These are phyloP conservation scores for Neopestalotiopsis clavispora DNA, from an alignment of 2,329 filamentous ascomycete species.

Conservation along the genomic window DNA sequence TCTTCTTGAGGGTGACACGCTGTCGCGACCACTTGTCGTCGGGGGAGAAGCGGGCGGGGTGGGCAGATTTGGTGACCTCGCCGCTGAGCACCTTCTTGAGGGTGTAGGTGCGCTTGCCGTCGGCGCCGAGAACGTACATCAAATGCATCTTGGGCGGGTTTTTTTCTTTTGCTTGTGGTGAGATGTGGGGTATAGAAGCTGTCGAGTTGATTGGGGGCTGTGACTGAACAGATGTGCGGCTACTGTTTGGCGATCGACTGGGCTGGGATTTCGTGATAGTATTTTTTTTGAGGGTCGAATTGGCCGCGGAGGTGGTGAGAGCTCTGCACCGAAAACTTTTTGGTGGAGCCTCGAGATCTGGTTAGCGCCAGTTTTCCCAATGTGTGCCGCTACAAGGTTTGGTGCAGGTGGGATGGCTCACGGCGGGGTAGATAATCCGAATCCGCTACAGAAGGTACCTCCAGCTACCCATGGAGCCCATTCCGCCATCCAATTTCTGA, in stretches of 20 bases:
- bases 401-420: background rate
- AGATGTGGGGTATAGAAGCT: background rate
- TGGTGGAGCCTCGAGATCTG: conserved; percentile 11
- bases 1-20: conserved; percentile 91
- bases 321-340: conserved; percentile 15
- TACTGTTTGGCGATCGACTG: background rate
- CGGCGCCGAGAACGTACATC: conserved; percentile 82
- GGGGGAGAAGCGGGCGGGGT: conserved; percentile 94
- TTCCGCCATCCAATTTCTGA: too few species aligned
- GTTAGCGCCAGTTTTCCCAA: background rate
- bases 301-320: background rate
- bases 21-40: conserved; percentile 99
- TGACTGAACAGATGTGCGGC: too few species aligned
- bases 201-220: background rate
- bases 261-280: background rate
- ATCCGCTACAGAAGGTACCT: background rate
- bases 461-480: too few species aligned
- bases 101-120: conserved; percentile 91
- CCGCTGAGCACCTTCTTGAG: conserved; percentile 86
- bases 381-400: background rate
- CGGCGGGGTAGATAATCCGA: background rate
- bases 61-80: conserved; percentile 92
- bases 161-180: background rate
- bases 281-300: background rate
- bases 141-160: conserved; percentile 55